Percentiles rank a stretch among this genome's conserved stretches.
Conservation (phyloP, 2,329 filamentous ascomycete species). For the Penicillium sp. region DNA sequence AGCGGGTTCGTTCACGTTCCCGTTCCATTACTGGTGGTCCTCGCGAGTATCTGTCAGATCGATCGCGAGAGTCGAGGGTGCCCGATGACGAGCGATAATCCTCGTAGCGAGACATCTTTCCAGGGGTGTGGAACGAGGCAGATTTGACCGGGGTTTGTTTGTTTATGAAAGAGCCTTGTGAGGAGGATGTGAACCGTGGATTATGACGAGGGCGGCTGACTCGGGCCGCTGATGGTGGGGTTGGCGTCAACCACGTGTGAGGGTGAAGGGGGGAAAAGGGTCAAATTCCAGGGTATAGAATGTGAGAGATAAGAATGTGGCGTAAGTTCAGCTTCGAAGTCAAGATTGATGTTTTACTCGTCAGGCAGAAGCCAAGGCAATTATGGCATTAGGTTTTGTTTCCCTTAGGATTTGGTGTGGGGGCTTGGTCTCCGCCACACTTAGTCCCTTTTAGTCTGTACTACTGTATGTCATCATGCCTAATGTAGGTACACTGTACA, state of each 20-base stretch:
- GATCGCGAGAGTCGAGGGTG: conserved; percentile 41
- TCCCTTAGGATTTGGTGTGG: not conserved
- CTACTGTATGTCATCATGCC: not conserved
- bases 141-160: conserved; percentile 4
- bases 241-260: conserved; percentile 22
- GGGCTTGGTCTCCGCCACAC: not conserved
- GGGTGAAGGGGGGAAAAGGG: not conserved
- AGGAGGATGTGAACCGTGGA: not conserved
- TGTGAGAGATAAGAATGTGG: not conserved
- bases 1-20: conserved; percentile 38
- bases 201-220: conserved; percentile 35
- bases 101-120: conserved; percentile 40
- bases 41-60: conserved; percentile 42
- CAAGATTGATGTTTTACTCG: conserved; percentile 5
- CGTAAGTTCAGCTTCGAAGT: not conserved
- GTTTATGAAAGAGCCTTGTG: not conserved
- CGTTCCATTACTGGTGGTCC: conserved; percentile 37
- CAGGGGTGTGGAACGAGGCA: conserved; percentile 3
- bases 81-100: conserved; percentile 39
- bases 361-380: conserved; percentile 20
- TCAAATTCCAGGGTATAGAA: not conserved
- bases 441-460: not conserved
- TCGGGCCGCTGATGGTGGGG: conserved; percentile 30
- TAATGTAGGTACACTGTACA: conserved; percentile 2
- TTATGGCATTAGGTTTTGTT: conserved; percentile 23